Evolutionary conservation across 805 yeast genomes (phyloP), one percentile per base, ranked within the genome.

Genomic region (Myxozyma melibiosi): DNA sequence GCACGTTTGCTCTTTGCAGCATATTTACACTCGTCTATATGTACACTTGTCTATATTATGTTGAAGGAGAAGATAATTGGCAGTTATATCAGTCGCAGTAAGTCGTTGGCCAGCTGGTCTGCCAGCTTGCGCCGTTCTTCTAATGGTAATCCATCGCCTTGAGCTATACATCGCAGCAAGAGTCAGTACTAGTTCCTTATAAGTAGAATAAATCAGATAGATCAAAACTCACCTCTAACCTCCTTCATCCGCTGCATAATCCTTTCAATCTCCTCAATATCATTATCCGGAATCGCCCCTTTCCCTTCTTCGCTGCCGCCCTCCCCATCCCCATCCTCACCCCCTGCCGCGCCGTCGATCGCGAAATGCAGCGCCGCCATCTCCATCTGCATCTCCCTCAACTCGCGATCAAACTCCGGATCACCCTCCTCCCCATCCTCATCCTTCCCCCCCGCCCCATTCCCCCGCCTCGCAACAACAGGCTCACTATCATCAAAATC

Each of bases 51-150:
- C 11, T 24, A 43, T 33, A 13, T 37, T 2, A 11, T 34, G 4
- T 33, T 47, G 33, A 5, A 34, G 25, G 31, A 35, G 6, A 4
- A 33, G 8, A 7, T 16, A 33, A 37, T 34, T 22, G 13, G 9
- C n/a, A n/a, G 11, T 39, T 44, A 45, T 41, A 60, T 28, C 8
- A 58, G 41, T 6, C 59, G 57, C 42, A 70, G 51, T 7, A 72
- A 64, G 52, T 71, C 70, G 14, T 53, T 68, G 1, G 75, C 74
- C 13, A 73, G 55, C 14, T 67, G 61, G 28, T 70, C 71, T 2
- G 74, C 73, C 40, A 72, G 63, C 28, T 65, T 63, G 47, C 37
- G 54, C 30, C 73, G 66, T 53, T 73, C 71, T 18, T 70, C 72
- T 4, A 66, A 42, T 14, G 63, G 57, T n/a, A 61, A 47, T 2